Percentiles rank a stretch among this genome's conserved stretches.
Evolutionary conservation across 768 basidiomycete genomes (phyloP).

Genomic region (Phallus indusiatus): DNA sequence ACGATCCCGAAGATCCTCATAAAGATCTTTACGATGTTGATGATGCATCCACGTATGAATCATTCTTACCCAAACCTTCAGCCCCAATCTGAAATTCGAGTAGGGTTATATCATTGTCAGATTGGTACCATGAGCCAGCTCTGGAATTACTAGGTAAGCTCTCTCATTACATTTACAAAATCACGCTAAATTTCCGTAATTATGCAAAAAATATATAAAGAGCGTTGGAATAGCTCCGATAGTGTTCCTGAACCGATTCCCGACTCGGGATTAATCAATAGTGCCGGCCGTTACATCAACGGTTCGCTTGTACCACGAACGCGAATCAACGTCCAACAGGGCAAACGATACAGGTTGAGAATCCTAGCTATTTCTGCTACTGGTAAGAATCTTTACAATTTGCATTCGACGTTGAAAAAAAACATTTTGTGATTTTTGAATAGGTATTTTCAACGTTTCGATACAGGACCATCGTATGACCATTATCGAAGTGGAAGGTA

Average conservation of each 20-base stretch:
- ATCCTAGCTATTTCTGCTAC: not conserved
- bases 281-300: conserved; percentile 34
- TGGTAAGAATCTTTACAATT: not conserved
- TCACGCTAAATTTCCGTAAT: too few species aligned
- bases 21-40: conserved; percentile 29
- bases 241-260: conserved; percentile 9
- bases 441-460: conserved; percentile 30
- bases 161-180: too few species aligned
- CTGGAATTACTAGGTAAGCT: too few species aligned
- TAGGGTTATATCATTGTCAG: conserved; percentile 18
- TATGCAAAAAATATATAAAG: too few species aligned
- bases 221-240: too few species aligned
- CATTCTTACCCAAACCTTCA: not conserved
- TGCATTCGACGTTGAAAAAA: too few species aligned
- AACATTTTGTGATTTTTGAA: too few species aligned
- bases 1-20: conserved; percentile 33
- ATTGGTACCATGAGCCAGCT: too few species aligned
- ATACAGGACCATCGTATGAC: conserved; percentile 20
- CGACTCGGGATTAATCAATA: conserved; percentile 44
- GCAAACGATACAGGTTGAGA: conserved; percentile 13
- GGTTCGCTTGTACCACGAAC: conserved; percentile 33
- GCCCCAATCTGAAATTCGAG: conserved; percentile 31
- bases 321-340: conserved; percentile 32
- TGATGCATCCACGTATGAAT: conserved; percentile 14
- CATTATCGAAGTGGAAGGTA: too few species aligned